Conservation (phyloP, 148 eudicot genomes). For the Rhododendron mucronatum region DNA sequence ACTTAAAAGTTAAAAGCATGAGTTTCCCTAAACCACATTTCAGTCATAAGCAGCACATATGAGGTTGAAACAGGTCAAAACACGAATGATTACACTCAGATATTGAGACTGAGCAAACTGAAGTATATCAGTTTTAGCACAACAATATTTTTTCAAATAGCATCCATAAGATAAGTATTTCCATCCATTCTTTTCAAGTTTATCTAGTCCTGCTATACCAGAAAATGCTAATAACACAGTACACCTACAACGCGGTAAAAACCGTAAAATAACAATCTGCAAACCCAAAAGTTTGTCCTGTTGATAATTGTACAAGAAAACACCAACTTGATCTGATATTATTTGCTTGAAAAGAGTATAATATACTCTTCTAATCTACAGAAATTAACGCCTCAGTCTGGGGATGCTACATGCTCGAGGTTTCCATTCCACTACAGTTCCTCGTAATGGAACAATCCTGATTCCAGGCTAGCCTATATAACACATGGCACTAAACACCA, state of each 20-base stretch:
- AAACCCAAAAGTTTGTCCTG: background rate
- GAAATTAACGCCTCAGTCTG: background rate
- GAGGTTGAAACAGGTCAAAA: background rate
- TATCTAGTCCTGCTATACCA: background rate
- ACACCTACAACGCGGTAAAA: background rate
- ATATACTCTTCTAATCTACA: background rate
- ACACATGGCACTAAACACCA: background rate
- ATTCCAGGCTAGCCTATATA: background rate
- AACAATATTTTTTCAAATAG: background rate
- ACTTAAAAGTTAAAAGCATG: background rate
- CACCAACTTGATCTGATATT: background rate
- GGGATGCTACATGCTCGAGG: background rate
- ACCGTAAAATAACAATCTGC: background rate
- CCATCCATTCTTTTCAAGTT: background rate
- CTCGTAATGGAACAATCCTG: background rate
- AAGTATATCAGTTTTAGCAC: slow-evolving; percentile 1
- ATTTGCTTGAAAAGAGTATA: background rate
- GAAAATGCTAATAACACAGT: background rate
- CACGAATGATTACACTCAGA: background rate
- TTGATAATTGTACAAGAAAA: background rate
- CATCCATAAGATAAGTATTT: background rate
- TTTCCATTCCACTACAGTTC: background rate
- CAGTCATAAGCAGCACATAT: background rate
- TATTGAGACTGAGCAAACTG: background rate
- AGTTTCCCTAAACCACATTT: background rate